These are phyloP conservation scores for Cladophialophora chaetospira DNA, from an alignment of 2,329 filamentous ascomycete species.

Conservation along the genomic window DNA sequence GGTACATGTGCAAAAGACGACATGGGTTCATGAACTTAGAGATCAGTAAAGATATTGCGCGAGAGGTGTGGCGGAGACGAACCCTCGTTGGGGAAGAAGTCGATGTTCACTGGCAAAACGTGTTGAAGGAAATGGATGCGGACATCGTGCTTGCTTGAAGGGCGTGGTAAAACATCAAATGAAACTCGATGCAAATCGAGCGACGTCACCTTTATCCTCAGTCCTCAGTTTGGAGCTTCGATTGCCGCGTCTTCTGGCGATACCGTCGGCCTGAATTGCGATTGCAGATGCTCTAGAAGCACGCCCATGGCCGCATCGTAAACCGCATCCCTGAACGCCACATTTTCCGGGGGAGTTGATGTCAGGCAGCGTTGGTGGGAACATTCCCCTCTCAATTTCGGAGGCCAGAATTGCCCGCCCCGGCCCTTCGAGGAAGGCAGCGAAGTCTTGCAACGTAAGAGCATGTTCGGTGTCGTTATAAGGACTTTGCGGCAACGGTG, in stretches of 20 bases:
- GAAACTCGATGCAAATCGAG: not conserved
- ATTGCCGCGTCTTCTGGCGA: not conserved
- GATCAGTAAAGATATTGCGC: constrained; percentile 38
- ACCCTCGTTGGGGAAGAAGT: not conserved
- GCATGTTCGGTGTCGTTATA: no score
- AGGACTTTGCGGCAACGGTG: no score
- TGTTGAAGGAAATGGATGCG: constrained; percentile 39
- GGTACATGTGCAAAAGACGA: constrained; percentile 39
- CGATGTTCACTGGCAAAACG: constrained; percentile 37
- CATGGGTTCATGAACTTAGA: constrained; percentile 41
- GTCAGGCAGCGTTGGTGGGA: no score
- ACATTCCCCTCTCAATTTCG: no score
- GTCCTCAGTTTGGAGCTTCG: not conserved
- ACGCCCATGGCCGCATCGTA: not conserved
- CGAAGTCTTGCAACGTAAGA: no score
- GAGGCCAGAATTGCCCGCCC: no score
- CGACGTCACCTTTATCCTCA: not conserved
- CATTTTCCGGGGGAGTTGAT: not conserved
- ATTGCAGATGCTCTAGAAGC: not conserved
- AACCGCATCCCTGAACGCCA: not conserved
- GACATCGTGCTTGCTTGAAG: constrained; percentile 38
- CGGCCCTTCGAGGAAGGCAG: no score
- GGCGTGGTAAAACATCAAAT: not conserved
- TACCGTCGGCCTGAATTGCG: not conserved
- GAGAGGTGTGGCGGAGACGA: constrained; percentile 37